A percentile compares a stretch with the other conserved stretches of the same genome.
phyloP scores from a whole-genome alignment of 345 rosid species.

The Melaleuca quinquenervia region DNA sequence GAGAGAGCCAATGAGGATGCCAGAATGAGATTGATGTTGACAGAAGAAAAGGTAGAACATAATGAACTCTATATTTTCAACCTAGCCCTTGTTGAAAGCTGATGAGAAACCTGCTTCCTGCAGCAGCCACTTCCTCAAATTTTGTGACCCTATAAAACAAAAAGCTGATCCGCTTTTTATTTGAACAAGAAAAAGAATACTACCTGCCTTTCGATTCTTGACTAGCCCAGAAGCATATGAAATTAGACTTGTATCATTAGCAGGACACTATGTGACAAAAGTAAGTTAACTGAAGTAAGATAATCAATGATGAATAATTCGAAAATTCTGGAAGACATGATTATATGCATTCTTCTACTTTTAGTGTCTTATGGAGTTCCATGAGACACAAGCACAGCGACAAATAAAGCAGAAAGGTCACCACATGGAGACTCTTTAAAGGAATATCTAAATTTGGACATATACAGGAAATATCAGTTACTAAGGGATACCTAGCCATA shows the following conservation, averaged over 20 bases:
- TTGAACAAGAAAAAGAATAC: neutral
- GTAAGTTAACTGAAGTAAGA: neutral
- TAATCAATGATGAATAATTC: neutral
- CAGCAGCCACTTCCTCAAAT: constrained; percentile 45
- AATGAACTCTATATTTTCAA: constrained; percentile 2
- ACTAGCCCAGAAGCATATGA: neutral
- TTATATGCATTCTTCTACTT: neutral
- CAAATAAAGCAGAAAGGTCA: neutral
- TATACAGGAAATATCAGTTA: neutral
- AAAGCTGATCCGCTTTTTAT: neutral
- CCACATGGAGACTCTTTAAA: neutral
- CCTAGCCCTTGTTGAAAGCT: constrained; percentile 52
- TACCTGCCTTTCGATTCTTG: neutral
- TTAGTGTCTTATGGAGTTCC: neutral
- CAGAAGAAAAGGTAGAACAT: neutral
- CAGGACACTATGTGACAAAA: neutral
- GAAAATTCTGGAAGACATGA: neutral
- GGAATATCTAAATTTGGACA: neutral
- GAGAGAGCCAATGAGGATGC: neutral
- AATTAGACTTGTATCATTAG: neutral
- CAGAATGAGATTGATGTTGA: neutral
- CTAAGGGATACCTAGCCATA: constrained; percentile 27
- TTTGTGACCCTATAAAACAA: constrained; percentile 30
- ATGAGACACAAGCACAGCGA: neutral
- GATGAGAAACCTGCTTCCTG: constrained; percentile 31